Base-by-base conservation (phyloP, 2,329 filamentous ascomycete species). In the Diaporthe capsici region DNA sequence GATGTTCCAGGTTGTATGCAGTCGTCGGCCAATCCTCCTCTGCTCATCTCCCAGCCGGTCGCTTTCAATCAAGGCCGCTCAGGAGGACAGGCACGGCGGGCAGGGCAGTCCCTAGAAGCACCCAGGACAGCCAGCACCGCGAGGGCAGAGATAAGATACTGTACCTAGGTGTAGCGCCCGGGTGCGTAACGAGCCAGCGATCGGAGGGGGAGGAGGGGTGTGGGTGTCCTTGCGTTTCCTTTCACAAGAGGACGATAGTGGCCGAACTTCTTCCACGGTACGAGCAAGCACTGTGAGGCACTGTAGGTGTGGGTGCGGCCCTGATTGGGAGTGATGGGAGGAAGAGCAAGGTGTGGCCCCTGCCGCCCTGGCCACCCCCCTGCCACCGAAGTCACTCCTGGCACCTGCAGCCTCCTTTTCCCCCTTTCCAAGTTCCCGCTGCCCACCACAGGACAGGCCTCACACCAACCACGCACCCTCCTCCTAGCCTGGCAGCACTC, bases 361-460 rank as follows among this genome's bases (percentile, higher is more conserved):
- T 70, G 65, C 63, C 42, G 42, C 61, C 61, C 61, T 65, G 61
- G 39, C 60, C 39, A 47, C n/a, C 65, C 65, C 65, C 65, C 65
- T 70, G 65, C 65, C 47, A 12, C 39, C 65, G 13, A 70, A 70
- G 65, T 70, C 47, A 55, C 73, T 75, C 76, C 76, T 77, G 76
- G 76, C 76, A 77, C 63, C 70, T 75, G 76, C 76, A 77, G 76
- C 70, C 76, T 77, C 76, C 76, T 77, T 75, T 77, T 77, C 37
- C 76, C 76, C 76, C 76, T 75, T 72, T 75, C 73, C 70, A 71
- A 71, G 74, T 77, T 75, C 73, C 68, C 63, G 72, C 74, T 44
- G 39, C 67, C 73, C 31, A 47, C 65, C 34, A 42, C 65, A 42
- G 65, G 65, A 70, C 65, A 55, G 49, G 65, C 65, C 49, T 55